Percentiles rank a stretch among this genome's conserved stretches.
phyloP scores from a whole-genome alignment of 768 basidiomycete species.

The Leucosporidium yakuticum region DNA sequence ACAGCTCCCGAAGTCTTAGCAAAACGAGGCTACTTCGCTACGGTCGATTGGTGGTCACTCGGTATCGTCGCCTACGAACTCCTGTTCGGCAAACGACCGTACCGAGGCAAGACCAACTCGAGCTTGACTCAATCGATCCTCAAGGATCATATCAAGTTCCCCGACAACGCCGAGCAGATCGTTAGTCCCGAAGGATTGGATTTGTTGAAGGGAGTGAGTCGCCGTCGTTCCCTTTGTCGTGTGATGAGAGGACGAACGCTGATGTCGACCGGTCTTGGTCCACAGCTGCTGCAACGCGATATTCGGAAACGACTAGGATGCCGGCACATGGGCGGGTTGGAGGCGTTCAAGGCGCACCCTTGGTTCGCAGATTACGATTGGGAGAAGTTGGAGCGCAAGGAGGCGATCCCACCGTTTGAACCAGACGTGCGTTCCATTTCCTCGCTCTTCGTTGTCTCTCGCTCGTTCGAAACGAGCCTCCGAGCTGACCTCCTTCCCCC shows the following conservation, averaged over 20 bases:
- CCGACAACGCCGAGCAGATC: slow-evolving; percentile 80
- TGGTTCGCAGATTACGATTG: slow-evolving; percentile 84
- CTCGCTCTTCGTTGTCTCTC: no score
- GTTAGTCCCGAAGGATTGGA: slow-evolving; percentile 65
- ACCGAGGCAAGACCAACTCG: slow-evolving; percentile 86
- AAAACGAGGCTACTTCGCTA: slow-evolving; percentile 88
- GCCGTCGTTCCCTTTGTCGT: not conserved
- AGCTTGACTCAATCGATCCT: slow-evolving; percentile 88
- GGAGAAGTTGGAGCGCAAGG: slow-evolving; percentile 62
- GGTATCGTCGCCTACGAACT: slow-evolving; percentile 95
- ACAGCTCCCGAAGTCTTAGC: slow-evolving; percentile 80
- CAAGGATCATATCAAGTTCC: slow-evolving; percentile 79
- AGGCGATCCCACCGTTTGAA: slow-evolving; percentile 69
- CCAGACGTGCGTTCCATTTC: slow-evolving; percentile 67
- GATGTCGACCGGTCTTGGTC: slow-evolving; percentile 1
- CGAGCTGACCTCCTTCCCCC: slow-evolving; percentile 6
- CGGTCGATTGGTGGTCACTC: slow-evolving; percentile 93
- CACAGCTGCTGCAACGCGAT: slow-evolving; percentile 81
- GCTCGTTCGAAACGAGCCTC: not conserved
- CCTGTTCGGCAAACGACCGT: slow-evolving; percentile 72
- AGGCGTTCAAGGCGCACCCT: slow-evolving; percentile 68
- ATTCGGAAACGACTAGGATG: slow-evolving; percentile 72
- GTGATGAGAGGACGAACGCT: not conserved
- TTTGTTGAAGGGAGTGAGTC: slow-evolving; percentile 69
- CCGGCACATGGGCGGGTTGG: slow-evolving; percentile 64